These are phyloP conservation scores for Dichotomopilus funicola DNA, from an alignment of 2,329 filamentous ascomycete genomes.

Conservation along the genomic window DNA sequence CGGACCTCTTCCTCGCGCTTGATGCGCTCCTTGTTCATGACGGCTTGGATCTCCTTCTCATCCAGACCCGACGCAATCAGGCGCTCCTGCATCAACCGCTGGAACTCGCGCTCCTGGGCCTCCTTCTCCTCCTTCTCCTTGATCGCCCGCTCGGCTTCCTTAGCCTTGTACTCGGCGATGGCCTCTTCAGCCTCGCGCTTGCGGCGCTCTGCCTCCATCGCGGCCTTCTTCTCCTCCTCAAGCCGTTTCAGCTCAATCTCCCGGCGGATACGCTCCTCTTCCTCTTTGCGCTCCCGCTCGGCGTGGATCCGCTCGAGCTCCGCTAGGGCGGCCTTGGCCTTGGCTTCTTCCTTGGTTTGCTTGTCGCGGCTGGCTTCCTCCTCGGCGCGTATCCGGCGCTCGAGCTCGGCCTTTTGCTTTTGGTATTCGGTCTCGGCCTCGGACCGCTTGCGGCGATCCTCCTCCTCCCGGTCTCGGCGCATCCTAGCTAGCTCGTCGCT, in stretches of 20 bases:
- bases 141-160: slow-evolving; percentile 20
- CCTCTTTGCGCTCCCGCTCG: slow-evolving; percentile 23
- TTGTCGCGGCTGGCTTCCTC: slow-evolving; percentile 18
- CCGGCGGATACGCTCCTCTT: slow-evolving; percentile 21
- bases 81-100: slow-evolving; percentile 50
- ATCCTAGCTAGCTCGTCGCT: slow-evolving; percentile 44
- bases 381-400: slow-evolving; percentile 35
- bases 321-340: slow-evolving; percentile 41
- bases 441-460: slow-evolving; percentile 13
- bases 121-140: slow-evolving; percentile 23
- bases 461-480: slow-evolving; percentile 29
- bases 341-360: slow-evolving; percentile 17
- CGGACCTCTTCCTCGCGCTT: slow-evolving; percentile 29
- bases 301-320: slow-evolving; percentile 42
- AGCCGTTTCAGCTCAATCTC: slow-evolving; percentile 23
- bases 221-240: slow-evolving; percentile 21
- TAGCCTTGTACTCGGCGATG: slow-evolving; percentile 19
- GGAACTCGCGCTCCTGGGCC: slow-evolving; percentile 33
- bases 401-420: slow-evolving; percentile 42
- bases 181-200: slow-evolving; percentile 18
- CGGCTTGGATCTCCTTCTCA: slow-evolving; percentile 52
- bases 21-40: slow-evolving; percentile 51
- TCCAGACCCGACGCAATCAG: slow-evolving; percentile 52
- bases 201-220: slow-evolving; percentile 16
- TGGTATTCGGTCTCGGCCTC: slow-evolving; percentile 27